These are phyloP conservation scores for Aspergillus sp. DNA, from an alignment of 2,329 filamentous ascomycete species.

Conservation along the genomic window DNA sequence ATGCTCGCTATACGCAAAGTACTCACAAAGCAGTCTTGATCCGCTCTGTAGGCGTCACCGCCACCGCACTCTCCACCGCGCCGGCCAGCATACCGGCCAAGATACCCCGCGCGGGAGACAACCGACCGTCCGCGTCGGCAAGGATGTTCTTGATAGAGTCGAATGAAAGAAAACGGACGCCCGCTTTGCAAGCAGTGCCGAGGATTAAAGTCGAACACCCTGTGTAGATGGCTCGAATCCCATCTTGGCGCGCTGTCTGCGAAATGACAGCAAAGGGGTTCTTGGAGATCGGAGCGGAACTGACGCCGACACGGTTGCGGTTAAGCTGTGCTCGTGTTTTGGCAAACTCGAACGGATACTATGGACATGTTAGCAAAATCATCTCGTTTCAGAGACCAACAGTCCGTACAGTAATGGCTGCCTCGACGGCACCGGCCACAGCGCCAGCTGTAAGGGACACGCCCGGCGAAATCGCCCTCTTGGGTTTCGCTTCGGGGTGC, in stretches of 20 bases:
- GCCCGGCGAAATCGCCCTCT: constrained; percentile 35
- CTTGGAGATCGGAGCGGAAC: constrained; percentile 46
- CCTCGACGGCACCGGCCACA: constrained; percentile 59
- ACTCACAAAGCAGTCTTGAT: constrained; percentile 59
- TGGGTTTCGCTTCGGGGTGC: too few relatives aligned
- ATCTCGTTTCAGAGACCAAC: too few relatives aligned
- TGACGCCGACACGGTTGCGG: constrained; percentile 39
- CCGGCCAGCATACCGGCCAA: constrained; percentile 68
- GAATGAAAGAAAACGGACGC: constrained; percentile 68
- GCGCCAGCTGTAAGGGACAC: constrained; percentile 58
- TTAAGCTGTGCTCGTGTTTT: constrained; percentile 56
- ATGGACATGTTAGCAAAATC: too few relatives aligned
- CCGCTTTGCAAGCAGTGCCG: constrained; percentile 67
- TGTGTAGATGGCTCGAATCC: constrained; percentile 63
- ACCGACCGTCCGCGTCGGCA: constrained; percentile 58
- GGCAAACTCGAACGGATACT: constrained; percentile 70
- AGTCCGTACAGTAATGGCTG: constrained; percentile 42
- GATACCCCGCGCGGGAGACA: constrained; percentile 62
- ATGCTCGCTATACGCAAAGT: background rate
- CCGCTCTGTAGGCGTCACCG: constrained; percentile 70
- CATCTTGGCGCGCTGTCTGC: constrained; percentile 61
- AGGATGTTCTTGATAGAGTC: constrained; percentile 65
- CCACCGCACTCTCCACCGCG: constrained; percentile 64
- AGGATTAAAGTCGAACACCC: constrained; percentile 65
- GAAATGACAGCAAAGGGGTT: constrained; percentile 64